Evolutionary conservation across 345 rosid species (phyloP).

Genomic region (Dipteronia sinensis): DNA sequence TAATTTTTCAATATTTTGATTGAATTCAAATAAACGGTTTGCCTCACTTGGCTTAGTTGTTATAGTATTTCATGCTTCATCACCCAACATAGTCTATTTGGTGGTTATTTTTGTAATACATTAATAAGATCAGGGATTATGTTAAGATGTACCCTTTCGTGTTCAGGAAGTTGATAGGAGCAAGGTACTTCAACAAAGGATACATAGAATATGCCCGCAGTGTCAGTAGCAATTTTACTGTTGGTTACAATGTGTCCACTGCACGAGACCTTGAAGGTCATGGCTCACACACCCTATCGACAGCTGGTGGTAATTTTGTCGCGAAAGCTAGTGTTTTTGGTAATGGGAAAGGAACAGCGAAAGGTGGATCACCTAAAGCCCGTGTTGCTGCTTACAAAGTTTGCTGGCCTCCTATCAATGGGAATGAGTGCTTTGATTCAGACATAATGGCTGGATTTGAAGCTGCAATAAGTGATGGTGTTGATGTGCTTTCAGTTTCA

Average conservation of each 20-base stretch:
- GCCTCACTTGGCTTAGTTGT: too few species aligned
- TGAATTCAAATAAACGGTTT: too few species aligned
- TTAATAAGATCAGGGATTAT: not conserved
- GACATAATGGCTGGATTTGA: slow-evolving; percentile 45
- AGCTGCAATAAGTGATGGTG: slow-evolving; percentile 47
- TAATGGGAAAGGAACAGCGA: slow-evolving; percentile 29
- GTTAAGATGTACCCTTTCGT: not conserved
- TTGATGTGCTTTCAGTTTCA: slow-evolving; percentile 49
- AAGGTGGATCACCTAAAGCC: slow-evolving; percentile 52
- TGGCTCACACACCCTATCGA: slow-evolving; percentile 50
- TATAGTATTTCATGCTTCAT: too few species aligned
- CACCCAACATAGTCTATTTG: too few species aligned
- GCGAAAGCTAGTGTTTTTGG: slow-evolving; percentile 28
- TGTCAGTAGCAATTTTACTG: not conserved
- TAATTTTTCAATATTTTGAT: too few species aligned
- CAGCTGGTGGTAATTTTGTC: slow-evolving; percentile 45
- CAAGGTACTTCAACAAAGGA: slow-evolving; percentile 36
- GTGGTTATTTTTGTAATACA: too few species aligned
- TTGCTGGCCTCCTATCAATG: slow-evolving; percentile 32
- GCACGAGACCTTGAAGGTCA: slow-evolving; percentile 44
- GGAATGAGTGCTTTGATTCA: slow-evolving; percentile 28
- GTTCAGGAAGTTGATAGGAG: slow-evolving; percentile 51
- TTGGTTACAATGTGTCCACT: not conserved
- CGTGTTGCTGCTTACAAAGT: slow-evolving; percentile 50
- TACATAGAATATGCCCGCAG: not conserved